Evolutionary conservation across 2,329 filamentous ascomycete genomes (phyloP).

Genomic region (Aspergillus candidus): DNA sequence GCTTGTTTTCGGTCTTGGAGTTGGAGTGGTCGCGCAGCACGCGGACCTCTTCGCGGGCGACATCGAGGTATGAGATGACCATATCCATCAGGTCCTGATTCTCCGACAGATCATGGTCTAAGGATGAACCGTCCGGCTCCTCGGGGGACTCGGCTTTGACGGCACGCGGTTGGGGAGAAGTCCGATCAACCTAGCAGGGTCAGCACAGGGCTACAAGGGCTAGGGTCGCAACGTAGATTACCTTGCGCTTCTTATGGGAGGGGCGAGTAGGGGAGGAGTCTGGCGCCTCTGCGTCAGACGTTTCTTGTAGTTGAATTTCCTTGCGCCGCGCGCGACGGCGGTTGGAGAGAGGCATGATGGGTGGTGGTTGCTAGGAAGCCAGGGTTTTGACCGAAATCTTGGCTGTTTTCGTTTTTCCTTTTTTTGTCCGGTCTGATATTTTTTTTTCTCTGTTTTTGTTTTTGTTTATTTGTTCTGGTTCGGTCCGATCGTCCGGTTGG

Average conservation of each 20-base stretch:
- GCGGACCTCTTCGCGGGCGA: constrained; percentile 39
- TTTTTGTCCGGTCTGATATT: no score
- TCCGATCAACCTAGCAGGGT: constrained; percentile 28
- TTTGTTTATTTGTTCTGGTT: neutral
- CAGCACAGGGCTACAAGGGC: constrained; percentile 1
- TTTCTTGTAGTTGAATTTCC: constrained; percentile 40
- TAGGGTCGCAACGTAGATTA: constrained; percentile 14
- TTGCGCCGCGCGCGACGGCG: constrained; percentile 42
- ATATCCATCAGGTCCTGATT: constrained; percentile 43
- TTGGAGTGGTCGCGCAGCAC: constrained; percentile 43
- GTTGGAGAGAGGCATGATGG: constrained; percentile 38
- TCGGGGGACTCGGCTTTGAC: constrained; percentile 36
- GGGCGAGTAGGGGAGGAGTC: constrained; percentile 45
- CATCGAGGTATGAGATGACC: constrained; percentile 43
- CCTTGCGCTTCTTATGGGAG: constrained; percentile 46
- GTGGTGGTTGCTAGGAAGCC: neutral
- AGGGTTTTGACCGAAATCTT: no score
- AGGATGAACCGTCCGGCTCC: constrained; percentile 37
- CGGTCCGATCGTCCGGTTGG: neutral
- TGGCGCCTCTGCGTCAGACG: constrained; percentile 40
- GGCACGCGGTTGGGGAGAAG: constrained; percentile 26
- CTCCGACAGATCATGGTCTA: constrained; percentile 37
- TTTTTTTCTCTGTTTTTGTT: neutral
- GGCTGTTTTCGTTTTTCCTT: no score
- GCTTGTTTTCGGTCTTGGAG: constrained; percentile 39